Conservation (phyloP, 306 rosid species). For the Prunus mume region DNA sequence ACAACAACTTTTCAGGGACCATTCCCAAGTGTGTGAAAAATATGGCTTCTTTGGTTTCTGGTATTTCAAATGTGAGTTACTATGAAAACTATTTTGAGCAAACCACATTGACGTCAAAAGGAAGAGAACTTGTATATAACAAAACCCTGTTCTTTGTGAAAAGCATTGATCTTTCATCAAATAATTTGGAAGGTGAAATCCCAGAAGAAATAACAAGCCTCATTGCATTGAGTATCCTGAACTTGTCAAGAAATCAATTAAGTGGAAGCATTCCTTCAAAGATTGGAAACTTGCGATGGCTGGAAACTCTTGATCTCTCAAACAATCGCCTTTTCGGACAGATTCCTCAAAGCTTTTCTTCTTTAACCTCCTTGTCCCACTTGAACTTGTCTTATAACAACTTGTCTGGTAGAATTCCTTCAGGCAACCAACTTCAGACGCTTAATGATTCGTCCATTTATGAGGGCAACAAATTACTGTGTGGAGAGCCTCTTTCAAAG, state of each 20-base stretch:
- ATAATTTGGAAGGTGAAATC: not conserved
- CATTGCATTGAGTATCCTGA: not conserved
- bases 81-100: no score
- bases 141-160: not conserved
- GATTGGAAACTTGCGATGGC: not conserved
- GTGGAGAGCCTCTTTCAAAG: no score
- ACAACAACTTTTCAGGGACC: not conserved
- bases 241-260: not conserved
- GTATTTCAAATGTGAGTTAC: not conserved
- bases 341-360: not conserved
- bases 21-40: not conserved
- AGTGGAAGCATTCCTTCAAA: not conserved
- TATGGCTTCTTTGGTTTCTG: not conserved
- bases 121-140: not conserved
- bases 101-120: not conserved
- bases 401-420: not conserved
- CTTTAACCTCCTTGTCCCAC: not conserved
- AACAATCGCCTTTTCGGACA: not conserved
- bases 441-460: not conserved
- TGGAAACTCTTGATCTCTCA: conserved; percentile 6
- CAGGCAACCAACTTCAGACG: not conserved
- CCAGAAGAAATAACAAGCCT: not conserved
- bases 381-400: not conserved
- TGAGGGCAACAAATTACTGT: not conserved
- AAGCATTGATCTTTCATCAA: conserved; percentile 1